Percentiles rank a stretch among this genome's conserved stretches.
These are phyloP conservation scores for Neocucurbitaria cava DNA, from an alignment of 2,329 filamentous ascomycete genomes.

Conservation along the genomic window DNA sequence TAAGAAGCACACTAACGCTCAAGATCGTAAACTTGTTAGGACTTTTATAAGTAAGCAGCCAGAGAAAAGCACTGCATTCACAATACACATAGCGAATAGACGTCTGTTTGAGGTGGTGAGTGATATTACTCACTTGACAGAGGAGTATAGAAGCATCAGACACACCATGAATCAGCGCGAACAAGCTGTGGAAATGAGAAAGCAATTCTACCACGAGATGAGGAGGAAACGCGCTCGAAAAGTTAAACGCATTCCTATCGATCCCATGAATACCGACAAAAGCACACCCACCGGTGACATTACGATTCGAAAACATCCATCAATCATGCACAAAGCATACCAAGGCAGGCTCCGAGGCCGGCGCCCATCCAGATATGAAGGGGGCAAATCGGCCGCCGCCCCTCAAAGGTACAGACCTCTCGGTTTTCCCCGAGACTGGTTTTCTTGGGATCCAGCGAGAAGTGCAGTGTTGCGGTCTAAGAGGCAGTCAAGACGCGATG, in stretches of 20 bases:
- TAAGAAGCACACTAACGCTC: background rate
- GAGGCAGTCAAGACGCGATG: background rate
- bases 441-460: no score
- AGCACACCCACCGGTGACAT: background rate
- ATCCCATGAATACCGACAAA: background rate
- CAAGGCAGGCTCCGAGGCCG: background rate
- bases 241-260: background rate
- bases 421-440: no score
- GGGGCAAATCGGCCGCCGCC: no score
- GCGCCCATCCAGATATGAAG: background rate
- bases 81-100: background rate
- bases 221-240: background rate
- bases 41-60: background rate
- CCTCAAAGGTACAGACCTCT: no score
- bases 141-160: background rate
- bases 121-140: background rate
- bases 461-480: background rate
- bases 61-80: background rate
- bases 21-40: background rate
- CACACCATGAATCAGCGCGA: background rate
- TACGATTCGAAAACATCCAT: background rate
- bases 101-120: background rate
- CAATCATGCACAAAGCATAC: background rate
- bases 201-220: no score
- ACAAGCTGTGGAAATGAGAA: background rate